Conservation (phyloP, 2,329 filamentous ascomycete genomes). For the Teratosphaeria destructans region DNA sequence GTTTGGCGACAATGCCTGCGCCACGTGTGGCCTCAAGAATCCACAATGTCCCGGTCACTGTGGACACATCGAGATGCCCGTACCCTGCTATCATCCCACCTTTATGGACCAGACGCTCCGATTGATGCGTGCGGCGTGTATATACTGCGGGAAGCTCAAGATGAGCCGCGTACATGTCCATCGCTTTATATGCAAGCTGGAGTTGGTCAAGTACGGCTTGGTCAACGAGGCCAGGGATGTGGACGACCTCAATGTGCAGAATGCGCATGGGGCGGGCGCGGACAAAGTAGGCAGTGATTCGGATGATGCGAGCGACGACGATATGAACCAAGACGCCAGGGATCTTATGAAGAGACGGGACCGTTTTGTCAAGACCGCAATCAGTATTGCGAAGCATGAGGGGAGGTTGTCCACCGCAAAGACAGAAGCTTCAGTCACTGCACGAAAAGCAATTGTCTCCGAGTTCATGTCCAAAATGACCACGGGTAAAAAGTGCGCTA, state of each 20-base stretch:
- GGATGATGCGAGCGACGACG: conserved; percentile 33
- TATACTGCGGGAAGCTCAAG: conserved; percentile 81
- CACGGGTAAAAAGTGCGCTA: conserved; percentile 58
- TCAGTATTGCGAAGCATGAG: conserved; percentile 48
- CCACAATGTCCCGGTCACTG: conserved; percentile 77
- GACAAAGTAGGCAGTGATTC: conserved; percentile 5
- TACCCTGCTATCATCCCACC: conserved; percentile 89
- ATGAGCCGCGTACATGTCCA: conserved; percentile 68
- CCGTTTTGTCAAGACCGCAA: conserved; percentile 61
- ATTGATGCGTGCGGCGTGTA: conserved; percentile 75
- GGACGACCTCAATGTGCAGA: conserved; percentile 30
- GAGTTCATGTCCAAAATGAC: conserved; percentile 69
- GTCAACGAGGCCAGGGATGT: conserved; percentile 53
- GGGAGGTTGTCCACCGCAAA: conserved; percentile 49
- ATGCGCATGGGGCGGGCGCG: conserved; percentile 28
- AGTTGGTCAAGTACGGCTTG: conserved; percentile 74
- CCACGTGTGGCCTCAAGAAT: conserved; percentile 79
- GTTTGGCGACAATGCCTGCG: conserved; percentile 75
- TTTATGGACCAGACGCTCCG: conserved; percentile 89
- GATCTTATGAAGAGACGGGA: conserved; percentile 46
- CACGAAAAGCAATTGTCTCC: conserved; percentile 65
- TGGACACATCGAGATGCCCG: conserved; percentile 89
- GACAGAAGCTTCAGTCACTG: conserved; percentile 72
- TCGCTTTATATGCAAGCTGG: conserved; percentile 72
- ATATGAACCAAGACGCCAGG: conserved; percentile 41